A percentile compares a stretch with the other conserved stretches of the same genome.
These are phyloP conservation scores for Chaetomiaceae sp. DNA, from an alignment of 2,329 filamentous ascomycete species.

Conservation along the genomic window DNA sequence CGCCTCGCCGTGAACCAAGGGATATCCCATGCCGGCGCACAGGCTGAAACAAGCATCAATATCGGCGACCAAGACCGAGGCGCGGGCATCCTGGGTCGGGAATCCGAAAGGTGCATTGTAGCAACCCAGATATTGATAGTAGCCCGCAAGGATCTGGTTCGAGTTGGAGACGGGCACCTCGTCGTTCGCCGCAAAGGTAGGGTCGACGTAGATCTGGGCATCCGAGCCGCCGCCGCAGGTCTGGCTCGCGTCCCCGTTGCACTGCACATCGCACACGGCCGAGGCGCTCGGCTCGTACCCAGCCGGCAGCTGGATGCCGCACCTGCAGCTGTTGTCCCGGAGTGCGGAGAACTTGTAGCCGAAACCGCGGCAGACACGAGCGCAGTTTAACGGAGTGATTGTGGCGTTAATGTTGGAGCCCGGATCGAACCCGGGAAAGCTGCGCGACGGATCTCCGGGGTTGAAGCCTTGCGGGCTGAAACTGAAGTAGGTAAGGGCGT, in stretches of 20 bases:
- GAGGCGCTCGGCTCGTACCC: background rate
- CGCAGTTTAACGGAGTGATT: constrained; percentile 27
- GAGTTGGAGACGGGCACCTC: background rate
- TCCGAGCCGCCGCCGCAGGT: constrained; percentile 26
- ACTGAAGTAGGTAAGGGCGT: constrained; percentile 14
- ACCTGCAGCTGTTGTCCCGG: constrained; percentile 24
- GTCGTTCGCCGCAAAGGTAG: constrained; percentile 25
- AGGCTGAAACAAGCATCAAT: constrained; percentile 15
- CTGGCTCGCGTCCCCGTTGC: constrained; percentile 27
- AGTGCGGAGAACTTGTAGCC: constrained; percentile 29
- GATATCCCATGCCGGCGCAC: constrained; percentile 21
- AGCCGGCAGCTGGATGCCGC: constrained; percentile 23
- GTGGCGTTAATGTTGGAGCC: constrained; percentile 27
- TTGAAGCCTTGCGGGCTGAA: constrained; percentile 20
- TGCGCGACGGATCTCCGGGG: constrained; percentile 16
- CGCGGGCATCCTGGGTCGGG: constrained; percentile 7
- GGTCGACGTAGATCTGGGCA: constrained; percentile 29
- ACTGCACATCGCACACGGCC: constrained; percentile 16
- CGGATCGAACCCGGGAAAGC: constrained; percentile 24
- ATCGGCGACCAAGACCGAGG: constrained; percentile 1
- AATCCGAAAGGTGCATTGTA: constrained; percentile 21
- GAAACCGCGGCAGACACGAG: constrained; percentile 25
- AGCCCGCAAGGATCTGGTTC: constrained; percentile 2
- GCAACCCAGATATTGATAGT: constrained; percentile 29
- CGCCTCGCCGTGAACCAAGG: constrained; percentile 12